Evolutionary conservation across 257 asterid species (phyloP).

Genomic region (Marsdenia floribunda): DNA sequence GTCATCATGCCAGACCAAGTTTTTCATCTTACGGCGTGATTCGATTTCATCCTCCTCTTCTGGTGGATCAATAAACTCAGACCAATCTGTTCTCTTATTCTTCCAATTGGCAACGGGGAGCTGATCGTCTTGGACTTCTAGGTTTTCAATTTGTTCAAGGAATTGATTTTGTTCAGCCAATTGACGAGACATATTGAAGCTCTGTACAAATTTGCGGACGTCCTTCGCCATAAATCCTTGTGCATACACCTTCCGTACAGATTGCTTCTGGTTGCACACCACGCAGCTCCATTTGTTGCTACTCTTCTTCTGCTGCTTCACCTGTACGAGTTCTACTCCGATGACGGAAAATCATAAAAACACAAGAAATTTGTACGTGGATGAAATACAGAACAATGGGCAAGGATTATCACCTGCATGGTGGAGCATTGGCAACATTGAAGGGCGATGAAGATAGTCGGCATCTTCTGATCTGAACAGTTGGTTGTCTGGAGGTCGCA

Average conservation of each 20-base stretch:
- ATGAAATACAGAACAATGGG: background rate
- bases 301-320: slow-evolving; percentile 96
- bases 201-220: slow-evolving; percentile 76
- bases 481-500: background rate
- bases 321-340: slow-evolving; percentile 32
- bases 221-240: slow-evolving; percentile 72
- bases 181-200: slow-evolving; percentile 81
- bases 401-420: slow-evolving; percentile 47
- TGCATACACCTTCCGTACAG: slow-evolving; percentile 57
- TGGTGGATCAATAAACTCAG: slow-evolving; percentile 53
- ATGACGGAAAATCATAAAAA: background rate
- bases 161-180: slow-evolving; percentile 36
- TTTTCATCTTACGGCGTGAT: slow-evolving; percentile 17
- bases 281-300: slow-evolving; percentile 86
- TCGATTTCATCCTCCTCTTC: slow-evolving; percentile 26
- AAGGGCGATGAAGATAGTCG: slow-evolving; percentile 51
- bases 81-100: slow-evolving; percentile 66
- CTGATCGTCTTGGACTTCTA: slow-evolving; percentile 10
- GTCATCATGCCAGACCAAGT: slow-evolving; percentile 24
- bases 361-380: background rate
- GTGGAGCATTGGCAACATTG: slow-evolving; percentile 68
- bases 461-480: slow-evolving; percentile 27
- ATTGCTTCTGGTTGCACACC: slow-evolving; percentile 85
- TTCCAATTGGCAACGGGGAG: slow-evolving; percentile 6
- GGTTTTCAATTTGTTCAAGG: slow-evolving; percentile 8